Percentiles rank a stretch among this genome's conserved stretches.
These are phyloP conservation scores for Drosera capensis DNA, from an alignment of 148 eudicot genomes.

Conservation along the genomic window DNA sequence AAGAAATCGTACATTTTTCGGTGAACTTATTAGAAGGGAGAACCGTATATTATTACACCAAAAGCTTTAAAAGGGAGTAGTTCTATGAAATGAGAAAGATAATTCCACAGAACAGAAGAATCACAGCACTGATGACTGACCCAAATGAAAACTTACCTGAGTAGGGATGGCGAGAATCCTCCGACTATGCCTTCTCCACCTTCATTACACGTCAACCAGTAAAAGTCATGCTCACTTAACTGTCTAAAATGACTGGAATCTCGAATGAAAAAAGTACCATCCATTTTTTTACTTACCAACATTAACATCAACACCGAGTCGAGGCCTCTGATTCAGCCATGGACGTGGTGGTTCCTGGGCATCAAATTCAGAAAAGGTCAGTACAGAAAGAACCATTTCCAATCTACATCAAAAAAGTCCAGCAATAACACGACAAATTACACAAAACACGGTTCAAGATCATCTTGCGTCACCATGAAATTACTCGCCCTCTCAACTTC, in stretches of 20 bases:
- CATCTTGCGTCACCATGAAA: too few relatives aligned
- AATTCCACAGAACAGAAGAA: background rate
- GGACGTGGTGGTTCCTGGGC: conserved; percentile 73
- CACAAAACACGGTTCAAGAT: too few relatives aligned
- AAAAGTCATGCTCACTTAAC: background rate
- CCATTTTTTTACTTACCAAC: conserved; percentile 56
- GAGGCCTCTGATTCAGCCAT: conserved; percentile 76
- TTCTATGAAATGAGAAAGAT: background rate
- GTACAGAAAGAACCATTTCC: too few relatives aligned
- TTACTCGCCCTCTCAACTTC: too few relatives aligned
- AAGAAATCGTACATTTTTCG: conserved; percentile 53
- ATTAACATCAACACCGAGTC: conserved; percentile 43
- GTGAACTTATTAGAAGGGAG: background rate
- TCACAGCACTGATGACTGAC: background rate
- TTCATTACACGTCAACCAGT: conserved; percentile 64
- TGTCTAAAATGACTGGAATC: too few relatives aligned
- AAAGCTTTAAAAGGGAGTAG: too few relatives aligned
- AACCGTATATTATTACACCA: background rate
- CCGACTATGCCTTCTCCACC: conserved; percentile 57
- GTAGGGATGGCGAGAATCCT: conserved; percentile 45
- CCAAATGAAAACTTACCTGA: conserved; percentile 40
- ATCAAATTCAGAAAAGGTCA: too few relatives aligned
- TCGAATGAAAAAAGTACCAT: background rate
- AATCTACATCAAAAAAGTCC: too few relatives aligned
- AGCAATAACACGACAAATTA: too few relatives aligned